These are phyloP conservation scores for Venturia asperata DNA, from an alignment of 2,329 filamentous ascomycete species.

Conservation along the genomic window DNA sequence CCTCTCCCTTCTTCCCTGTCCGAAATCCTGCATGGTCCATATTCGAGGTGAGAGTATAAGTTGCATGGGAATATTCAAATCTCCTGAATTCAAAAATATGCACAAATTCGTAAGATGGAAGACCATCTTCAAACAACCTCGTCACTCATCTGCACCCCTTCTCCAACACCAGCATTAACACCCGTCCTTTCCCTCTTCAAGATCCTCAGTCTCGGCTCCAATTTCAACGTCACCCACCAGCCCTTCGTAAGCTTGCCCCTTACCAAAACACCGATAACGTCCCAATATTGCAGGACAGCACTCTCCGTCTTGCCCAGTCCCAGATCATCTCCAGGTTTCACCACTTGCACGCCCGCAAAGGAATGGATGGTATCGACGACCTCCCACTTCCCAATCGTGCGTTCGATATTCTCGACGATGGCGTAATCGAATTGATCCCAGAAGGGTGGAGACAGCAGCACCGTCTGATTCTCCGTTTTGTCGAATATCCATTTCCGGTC, in stretches of 20 bases:
- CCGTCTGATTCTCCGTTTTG: slow-evolving; percentile 48
- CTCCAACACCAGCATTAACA: slow-evolving; percentile 4
- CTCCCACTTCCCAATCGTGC: slow-evolving; percentile 47
- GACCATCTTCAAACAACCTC: slow-evolving; percentile 2
- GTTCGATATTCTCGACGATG: slow-evolving; percentile 45
- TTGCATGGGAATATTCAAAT: too few species aligned
- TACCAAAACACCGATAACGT: slow-evolving; percentile 24
- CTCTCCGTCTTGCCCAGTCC: slow-evolving; percentile 23
- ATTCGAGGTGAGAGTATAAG: too few species aligned
- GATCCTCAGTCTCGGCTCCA: slow-evolving; percentile 49
- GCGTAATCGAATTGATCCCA: slow-evolving; percentile 55
- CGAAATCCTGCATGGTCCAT: too few species aligned
- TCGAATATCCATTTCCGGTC: slow-evolving; percentile 48
- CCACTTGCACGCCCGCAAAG: slow-evolving; percentile 43
- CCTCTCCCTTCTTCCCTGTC: too few species aligned
- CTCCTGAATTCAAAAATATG: too few species aligned
- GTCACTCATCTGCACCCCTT: slow-evolving; percentile 6
- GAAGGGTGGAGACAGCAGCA: slow-evolving; percentile 45
- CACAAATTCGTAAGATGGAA: too few species aligned
- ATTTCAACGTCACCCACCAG: slow-evolving; percentile 49
- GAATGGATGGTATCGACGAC: slow-evolving; percentile 44
- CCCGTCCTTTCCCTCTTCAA: slow-evolving; percentile 33
- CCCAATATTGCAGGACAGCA: slow-evolving; percentile 28
- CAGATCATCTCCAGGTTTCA: slow-evolving; percentile 37
- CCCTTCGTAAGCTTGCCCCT: slow-evolving; percentile 35